Evolutionary conservation across 139 green algal species (phyloP).

Genomic region (Coelastrella sp.): DNA sequence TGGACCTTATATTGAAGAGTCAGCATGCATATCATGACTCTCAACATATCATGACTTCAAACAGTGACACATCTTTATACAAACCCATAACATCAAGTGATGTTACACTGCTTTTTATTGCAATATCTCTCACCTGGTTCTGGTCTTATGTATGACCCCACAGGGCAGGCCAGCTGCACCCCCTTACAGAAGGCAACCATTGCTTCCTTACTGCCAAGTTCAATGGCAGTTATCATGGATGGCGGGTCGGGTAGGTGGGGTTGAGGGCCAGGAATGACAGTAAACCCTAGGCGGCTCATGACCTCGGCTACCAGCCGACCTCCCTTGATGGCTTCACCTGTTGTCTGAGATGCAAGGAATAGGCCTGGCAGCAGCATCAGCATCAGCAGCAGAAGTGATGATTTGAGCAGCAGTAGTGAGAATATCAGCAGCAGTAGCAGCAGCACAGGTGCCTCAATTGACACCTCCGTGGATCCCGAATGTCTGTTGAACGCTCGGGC

Average conservation of each 20-base stretch:
- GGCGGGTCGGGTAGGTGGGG: slow-evolving; percentile 48
- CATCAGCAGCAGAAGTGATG: neutral
- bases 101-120: no score
- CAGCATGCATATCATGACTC: neutral
- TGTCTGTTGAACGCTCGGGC: no score
- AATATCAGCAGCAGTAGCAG: neutral
- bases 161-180: slow-evolving; percentile 85
- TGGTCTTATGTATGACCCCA: slow-evolving; percentile 90
- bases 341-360: slow-evolving; percentile 88
- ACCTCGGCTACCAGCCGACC: slow-evolving; percentile 85
- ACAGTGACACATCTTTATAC: neutral
- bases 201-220: slow-evolving; percentile 70
- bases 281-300: slow-evolving; percentile 69
- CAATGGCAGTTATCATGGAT: slow-evolving; percentile 91
- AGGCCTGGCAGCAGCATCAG: slow-evolving; percentile 54
- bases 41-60: neutral
- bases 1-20: no score
- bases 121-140: slow-evolving; percentile 70
- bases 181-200: slow-evolving; percentile 91
- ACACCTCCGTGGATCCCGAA: no score
- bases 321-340: slow-evolving; percentile 95
- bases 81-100: neutral
- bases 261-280: slow-evolving; percentile 59
- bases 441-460: no score
- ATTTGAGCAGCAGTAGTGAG: neutral